Evolutionary conservation across 352 stramenopile species (phyloP).

Genomic region (Peronosclerospora sorghi): DNA sequence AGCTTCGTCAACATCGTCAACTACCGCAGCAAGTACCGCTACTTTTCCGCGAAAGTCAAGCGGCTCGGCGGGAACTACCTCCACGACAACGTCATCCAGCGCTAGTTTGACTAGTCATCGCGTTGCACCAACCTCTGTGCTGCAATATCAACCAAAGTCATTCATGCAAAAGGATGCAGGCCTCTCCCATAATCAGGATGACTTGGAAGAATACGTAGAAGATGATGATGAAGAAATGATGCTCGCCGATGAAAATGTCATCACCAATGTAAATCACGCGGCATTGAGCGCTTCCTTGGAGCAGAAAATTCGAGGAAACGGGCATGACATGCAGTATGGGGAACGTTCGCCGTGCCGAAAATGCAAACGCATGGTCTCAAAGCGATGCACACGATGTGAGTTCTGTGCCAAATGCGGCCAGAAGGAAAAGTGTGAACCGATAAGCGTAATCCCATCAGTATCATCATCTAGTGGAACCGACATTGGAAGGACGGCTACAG

Average conservation of each 20-base stretch:
- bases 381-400: slow-evolving; percentile 55
- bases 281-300: slow-evolving; percentile 58
- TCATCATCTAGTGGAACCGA: slow-evolving; percentile 2
- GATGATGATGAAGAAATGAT: slow-evolving; percentile 53
- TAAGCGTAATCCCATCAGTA: slow-evolving; percentile 10
- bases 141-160: slow-evolving; percentile 69
- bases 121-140: slow-evolving; percentile 22
- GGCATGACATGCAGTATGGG: slow-evolving; percentile 64
- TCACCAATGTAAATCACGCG: slow-evolving; percentile 69
- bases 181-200: slow-evolving; percentile 31
- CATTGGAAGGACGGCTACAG: slow-evolving; percentile 1
- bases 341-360: slow-evolving; percentile 50
- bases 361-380: slow-evolving; percentile 67
- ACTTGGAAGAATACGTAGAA: slow-evolving; percentile 48
- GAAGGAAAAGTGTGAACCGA: slow-evolving; percentile 45
- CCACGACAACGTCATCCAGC: slow-evolving; percentile 10
- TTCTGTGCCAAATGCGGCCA: slow-evolving; percentile 67
- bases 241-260: slow-evolving; percentile 43
- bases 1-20: slow-evolving; percentile 7
- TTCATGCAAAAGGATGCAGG: slow-evolving; percentile 44
- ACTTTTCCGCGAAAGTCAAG: slow-evolving; percentile 9
- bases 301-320: slow-evolving; percentile 54
- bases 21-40: slow-evolving; percentile 9
- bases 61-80: slow-evolving; percentile 5
- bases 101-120: slow-evolving; percentile 5